Evolutionary conservation across 2,329 filamentous ascomycete genomes (phyloP).

Genomic region (Colletotrichum liaoningense): DNA sequence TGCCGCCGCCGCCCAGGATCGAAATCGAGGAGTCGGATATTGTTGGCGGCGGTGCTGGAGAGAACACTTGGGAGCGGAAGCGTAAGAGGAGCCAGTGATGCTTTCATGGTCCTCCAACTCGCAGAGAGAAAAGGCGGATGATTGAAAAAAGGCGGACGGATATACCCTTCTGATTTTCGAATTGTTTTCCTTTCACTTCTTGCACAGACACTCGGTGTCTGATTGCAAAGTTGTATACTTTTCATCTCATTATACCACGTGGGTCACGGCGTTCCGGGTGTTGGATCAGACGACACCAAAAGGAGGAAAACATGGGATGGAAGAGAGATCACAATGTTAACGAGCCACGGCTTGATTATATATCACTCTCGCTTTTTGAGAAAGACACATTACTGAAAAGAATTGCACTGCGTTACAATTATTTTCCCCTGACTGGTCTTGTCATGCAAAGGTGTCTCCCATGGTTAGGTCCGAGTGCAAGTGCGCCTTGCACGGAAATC

Average conservation of each 20-base stretch:
- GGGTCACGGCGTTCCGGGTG: conserved; percentile 18
- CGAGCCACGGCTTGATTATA: not conserved
- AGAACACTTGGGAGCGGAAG: conserved; percentile 42
- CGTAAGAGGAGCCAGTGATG: conserved; percentile 37
- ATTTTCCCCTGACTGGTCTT: not conserved
- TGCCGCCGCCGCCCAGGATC: conserved; percentile 20
- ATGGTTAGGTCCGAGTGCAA: not conserved
- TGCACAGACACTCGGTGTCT: not conserved
- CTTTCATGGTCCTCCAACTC: not conserved
- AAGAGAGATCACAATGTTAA: not conserved
- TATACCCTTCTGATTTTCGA: conserved; percentile 26
- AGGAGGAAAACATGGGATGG: not conserved
- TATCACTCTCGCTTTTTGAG: not conserved
- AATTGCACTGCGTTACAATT: not conserved
- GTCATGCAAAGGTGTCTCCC: not conserved
- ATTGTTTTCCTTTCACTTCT: conserved; percentile 4
- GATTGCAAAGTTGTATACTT: not conserved
- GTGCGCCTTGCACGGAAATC: not conserved
- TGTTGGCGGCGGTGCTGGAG: conserved; percentile 37
- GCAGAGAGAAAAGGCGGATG: not conserved
- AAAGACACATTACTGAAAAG: not conserved
- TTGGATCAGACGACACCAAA: not conserved
- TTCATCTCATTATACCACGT: conserved; percentile 14
- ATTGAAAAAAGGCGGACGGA: conserved; percentile 6
- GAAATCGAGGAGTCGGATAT: conserved; percentile 39